Base-by-base conservation (phyloP, 805 yeast genomes). In the Ogataea parapolymorpha region DNA sequence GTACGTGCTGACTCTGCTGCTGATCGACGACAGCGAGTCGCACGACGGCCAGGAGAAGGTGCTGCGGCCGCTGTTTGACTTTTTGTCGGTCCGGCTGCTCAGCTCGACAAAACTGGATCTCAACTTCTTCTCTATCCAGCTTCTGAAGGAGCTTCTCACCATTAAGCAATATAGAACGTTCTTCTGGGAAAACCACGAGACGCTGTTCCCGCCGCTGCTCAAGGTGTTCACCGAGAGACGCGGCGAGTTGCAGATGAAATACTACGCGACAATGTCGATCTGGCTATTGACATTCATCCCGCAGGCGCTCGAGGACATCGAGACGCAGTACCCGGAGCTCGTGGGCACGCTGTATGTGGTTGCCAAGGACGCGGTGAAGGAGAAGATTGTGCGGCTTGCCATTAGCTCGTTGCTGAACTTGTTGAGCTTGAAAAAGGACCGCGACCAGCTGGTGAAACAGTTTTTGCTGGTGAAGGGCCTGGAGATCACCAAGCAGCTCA, bases 381-480 rank as follows among this genome's bases (percentile, higher is more conserved):
- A 90, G 66, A 93, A 93, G 68, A 79, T 93, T 41, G 85, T 88
- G 24, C 75, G 99, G 59, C 70, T 93, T 32, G 74, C 93, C n/a
- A 72, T 89, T 20, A 81, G 95, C 1, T 78, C 84, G 29, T 68
- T 90, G 49, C 66, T 78, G 54, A 85, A 85, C 56, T 69, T 84
- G 36, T 67, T 82, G 37, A 58, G 66, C 6, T 53, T 55, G 53
- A 51, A 66, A 53, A 57, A 58, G 35, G 68, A 61, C 50, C 70
- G 67, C 68, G 60, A 72, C 64, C 46, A 47, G 18, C 71, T 75
- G 32, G 70, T 86, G 47, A 83, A 90, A 53, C 76, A 83, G 38
- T 71, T 88, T 32, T 61, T 85, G 26, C 70, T 85, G 46, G 86
- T 84, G 45, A 85, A 85, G 53, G 93, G 95, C 3, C 71, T 86